Evolutionary conservation across 2,329 filamentous ascomycete species (phyloP).

Genomic region (Arachnopeziza araneosa): DNA sequence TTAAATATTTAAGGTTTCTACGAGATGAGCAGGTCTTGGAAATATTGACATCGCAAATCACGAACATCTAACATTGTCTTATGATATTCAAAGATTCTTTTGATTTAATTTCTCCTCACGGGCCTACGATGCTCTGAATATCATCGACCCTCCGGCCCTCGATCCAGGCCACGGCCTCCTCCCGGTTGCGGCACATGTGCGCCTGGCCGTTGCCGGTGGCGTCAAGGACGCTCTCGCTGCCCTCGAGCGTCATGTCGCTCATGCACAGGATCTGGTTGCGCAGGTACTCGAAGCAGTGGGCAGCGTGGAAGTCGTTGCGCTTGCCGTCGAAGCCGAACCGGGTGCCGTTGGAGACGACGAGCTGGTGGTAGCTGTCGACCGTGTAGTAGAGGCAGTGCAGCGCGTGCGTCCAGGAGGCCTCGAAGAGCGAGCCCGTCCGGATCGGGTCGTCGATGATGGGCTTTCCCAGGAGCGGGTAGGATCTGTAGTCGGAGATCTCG

Average conservation of each 20-base stretch:
- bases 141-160: slow-evolving; percentile 30
- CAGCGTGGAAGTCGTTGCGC: slow-evolving; percentile 26
- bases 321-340: slow-evolving; percentile 27
- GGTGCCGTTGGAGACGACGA: slow-evolving; percentile 20
- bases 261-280: slow-evolving; percentile 31
- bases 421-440: slow-evolving; percentile 26
- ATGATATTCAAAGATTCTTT: neutral
- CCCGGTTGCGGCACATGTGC: slow-evolving; percentile 30
- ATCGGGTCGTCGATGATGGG: slow-evolving; percentile 30
- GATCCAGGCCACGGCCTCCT: slow-evolving; percentile 30
- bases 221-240: slow-evolving; percentile 21
- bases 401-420: slow-evolving; percentile 33
- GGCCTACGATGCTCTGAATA: slow-evolving; percentile 31
- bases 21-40: too few relatives aligned
- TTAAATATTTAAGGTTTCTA: too few relatives aligned
- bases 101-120: slow-evolving; percentile 4
- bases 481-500: slow-evolving; percentile 26
- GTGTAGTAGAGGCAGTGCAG: slow-evolving; percentile 32
- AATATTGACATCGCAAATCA: too few relatives aligned
- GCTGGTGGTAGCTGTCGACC: slow-evolving; percentile 31
- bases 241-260: slow-evolving; percentile 33
- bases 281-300: slow-evolving; percentile 32
- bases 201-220: slow-evolving; percentile 27
- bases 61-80: too few relatives aligned
- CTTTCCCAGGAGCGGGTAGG: slow-evolving; percentile 30